phyloP scores from a whole-genome alignment of 1,284 basidiomycete species.

The Trametes pubescens region DNA sequence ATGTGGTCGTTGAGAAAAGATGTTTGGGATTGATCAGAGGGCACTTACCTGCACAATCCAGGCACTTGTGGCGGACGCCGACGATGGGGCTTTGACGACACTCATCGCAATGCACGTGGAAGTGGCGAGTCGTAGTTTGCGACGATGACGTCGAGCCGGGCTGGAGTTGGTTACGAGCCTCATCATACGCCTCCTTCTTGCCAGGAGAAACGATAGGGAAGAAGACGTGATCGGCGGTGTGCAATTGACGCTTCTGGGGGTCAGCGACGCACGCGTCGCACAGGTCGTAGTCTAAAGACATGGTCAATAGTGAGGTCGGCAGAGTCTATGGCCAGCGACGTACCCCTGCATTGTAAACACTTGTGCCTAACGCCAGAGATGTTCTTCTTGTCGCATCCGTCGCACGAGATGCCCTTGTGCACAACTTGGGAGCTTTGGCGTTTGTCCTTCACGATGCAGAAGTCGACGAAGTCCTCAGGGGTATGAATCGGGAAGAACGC shows the following conservation, averaged over 20 bases:
- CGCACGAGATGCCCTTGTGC: constrained; percentile 59
- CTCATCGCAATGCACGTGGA: constrained; percentile 61
- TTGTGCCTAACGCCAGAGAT: constrained; percentile 73
- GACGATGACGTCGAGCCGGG: neutral
- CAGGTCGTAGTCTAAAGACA: constrained; percentile 60
- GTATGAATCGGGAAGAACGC: constrained; percentile 72
- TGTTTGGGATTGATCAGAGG: neutral
- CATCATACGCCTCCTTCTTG: constrained; percentile 26
- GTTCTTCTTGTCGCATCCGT: constrained; percentile 56
- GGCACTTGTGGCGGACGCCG: constrained; percentile 62
- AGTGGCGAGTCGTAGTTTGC: constrained; percentile 4
- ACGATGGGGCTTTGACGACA: constrained; percentile 71
- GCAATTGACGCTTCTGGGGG: constrained; percentile 24
- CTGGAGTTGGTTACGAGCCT: constrained; percentile 55
- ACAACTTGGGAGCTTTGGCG: constrained; percentile 26
- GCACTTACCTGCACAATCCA: constrained; percentile 56
- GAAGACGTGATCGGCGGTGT: constrained; percentile 60
- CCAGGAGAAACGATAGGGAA: constrained; percentile 69
- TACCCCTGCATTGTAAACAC: constrained; percentile 74
- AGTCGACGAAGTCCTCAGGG: constrained; percentile 48
- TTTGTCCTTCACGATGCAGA: constrained; percentile 30
- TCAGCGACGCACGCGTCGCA: constrained; percentile 62
- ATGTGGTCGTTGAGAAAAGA: neutral
- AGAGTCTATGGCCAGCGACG: neutral
- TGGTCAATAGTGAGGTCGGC: neutral